phyloP scores from a whole-genome alignment of 208 protist genomes.

The Wallacemonas rigidus region DNA sequence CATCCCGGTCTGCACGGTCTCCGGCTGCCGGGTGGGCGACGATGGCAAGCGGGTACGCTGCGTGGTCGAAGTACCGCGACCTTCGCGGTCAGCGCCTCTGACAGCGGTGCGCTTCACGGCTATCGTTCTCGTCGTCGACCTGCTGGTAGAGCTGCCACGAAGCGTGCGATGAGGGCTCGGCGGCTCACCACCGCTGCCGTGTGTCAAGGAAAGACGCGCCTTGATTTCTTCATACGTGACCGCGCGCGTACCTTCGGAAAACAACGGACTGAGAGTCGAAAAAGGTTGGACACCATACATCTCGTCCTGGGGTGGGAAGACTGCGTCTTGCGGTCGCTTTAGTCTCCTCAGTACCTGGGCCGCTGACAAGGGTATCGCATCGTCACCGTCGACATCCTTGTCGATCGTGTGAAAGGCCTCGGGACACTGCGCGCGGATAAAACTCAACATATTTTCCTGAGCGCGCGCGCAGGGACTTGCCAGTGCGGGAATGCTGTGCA shows the following conservation, averaged over 20 bases:
- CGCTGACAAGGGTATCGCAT: not conserved
- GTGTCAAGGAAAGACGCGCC: not conserved
- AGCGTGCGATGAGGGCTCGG: too few relatives aligned
- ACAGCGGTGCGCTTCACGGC: too few relatives aligned
- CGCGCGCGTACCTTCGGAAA: not conserved
- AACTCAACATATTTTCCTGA: not conserved
- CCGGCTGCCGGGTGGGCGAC: too few relatives aligned
- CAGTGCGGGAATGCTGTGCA: constrained; percentile 7
- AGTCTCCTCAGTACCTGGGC: not conserved
- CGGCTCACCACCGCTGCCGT: not conserved
- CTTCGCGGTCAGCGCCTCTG: too few relatives aligned
- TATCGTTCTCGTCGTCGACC: too few relatives aligned
- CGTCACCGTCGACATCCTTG: not conserved
- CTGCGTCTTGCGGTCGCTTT: not conserved
- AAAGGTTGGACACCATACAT: not conserved
- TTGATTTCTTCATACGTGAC: constrained; percentile 6
- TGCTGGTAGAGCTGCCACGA: too few relatives aligned
- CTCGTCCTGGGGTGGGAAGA: not conserved
- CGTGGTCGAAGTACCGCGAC: too few relatives aligned
- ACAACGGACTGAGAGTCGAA: not conserved
- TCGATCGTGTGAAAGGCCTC: not conserved
- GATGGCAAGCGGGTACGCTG: too few relatives aligned
- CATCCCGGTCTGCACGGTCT: too few relatives aligned
- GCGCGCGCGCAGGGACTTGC: not conserved
- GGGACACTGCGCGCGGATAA: constrained; percentile 3